A percentile compares a stretch with the other conserved stretches of the same genome.
phyloP scores from a whole-genome alignment of 495 filamentous ascomycete species.

The Penicillium macrosclerotiorum region DNA sequence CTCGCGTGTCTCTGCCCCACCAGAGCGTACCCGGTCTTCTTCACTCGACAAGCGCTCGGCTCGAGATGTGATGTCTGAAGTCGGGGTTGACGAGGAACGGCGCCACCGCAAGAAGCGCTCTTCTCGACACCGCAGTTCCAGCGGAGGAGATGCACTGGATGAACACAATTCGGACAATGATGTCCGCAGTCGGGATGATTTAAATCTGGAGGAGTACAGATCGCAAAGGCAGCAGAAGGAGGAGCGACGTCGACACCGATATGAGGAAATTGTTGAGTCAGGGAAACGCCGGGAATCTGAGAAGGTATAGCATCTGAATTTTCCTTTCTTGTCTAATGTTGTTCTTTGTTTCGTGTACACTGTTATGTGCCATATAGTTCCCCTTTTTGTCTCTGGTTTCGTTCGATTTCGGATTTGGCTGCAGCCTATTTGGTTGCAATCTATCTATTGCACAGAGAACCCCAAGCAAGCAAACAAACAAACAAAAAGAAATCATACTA shows the following conservation, averaged over 20 bases:
- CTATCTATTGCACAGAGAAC: constrained; percentile 21
- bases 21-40: constrained; percentile 30
- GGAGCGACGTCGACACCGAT: constrained; percentile 37
- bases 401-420: constrained; percentile 5
- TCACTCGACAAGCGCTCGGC: constrained; percentile 34
- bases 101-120: constrained; percentile 46
- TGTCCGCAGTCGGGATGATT: constrained; percentile 22
- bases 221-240: constrained; percentile 39
- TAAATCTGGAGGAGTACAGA: constrained; percentile 36
- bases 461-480: constrained; percentile 6
- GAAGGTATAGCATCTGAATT: constrained; percentile 49
- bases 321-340: constrained; percentile 31
- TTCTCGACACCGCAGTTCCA: constrained; percentile 36
- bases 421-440: constrained; percentile 3
- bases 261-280: constrained; percentile 38
- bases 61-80: constrained; percentile 41
- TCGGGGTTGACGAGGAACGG: constrained; percentile 37
- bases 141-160: constrained; percentile 26
- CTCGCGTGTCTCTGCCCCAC: constrained; percentile 34
- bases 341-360: constrained; percentile 23
- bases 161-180: constrained; percentile 27
- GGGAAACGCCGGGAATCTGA: constrained; percentile 32
- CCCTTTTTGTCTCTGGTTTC: constrained; percentile 12
- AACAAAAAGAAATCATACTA: constrained; percentile 36
- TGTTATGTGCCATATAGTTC: constrained; percentile 32